Conservation (phyloP, 1,284 basidiomycete genomes). For the Heliocybe sulcata region DNA sequence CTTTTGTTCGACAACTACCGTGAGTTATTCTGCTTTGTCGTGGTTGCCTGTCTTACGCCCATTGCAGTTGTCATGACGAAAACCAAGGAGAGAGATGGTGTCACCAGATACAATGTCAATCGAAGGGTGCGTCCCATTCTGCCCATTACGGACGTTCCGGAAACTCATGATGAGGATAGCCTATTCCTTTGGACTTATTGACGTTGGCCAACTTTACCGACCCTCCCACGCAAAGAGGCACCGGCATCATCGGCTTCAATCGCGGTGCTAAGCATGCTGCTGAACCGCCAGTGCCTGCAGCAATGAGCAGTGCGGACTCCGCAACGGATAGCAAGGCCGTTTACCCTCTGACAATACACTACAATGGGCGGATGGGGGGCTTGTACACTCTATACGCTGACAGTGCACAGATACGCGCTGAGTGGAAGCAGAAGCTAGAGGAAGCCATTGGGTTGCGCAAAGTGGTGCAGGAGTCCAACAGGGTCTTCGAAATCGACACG, state of each 20-base stretch:
- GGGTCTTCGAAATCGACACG: conserved; percentile 86
- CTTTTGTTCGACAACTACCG: conserved; percentile 91
- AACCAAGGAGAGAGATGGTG: conserved; percentile 63
- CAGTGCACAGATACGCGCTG: conserved; percentile 59
- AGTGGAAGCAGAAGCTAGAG: conserved; percentile 88
- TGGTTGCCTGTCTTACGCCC: conserved; percentile 7
- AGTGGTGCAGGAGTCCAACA: conserved; percentile 87
- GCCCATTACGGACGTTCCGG: background rate
- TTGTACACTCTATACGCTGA: conserved; percentile 85
- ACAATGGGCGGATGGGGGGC: conserved; percentile 79
- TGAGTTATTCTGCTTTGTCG: conserved; percentile 30
- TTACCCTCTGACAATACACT: conserved; percentile 80
- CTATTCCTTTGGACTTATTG: conserved; percentile 85
- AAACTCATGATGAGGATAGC: conserved; percentile 34
- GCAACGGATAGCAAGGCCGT: conserved; percentile 61
- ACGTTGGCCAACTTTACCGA: conserved; percentile 78
- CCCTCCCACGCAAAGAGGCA: conserved; percentile 55
- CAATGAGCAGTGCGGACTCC: conserved; percentile 32
- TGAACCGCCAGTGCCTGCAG: conserved; percentile 24
- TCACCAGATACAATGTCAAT: conserved; percentile 74
- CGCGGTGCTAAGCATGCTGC: conserved; percentile 26
- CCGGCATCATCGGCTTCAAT: conserved; percentile 46
- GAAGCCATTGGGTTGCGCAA: conserved; percentile 82
- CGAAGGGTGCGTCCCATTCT: conserved; percentile 51
- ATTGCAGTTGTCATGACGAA: conserved; percentile 81